Percentiles rank a stretch among this genome's conserved stretches.
phyloP scores from a whole-genome alignment of 768 basidiomycete species.

The Cantharellus cinnabarinus region DNA sequence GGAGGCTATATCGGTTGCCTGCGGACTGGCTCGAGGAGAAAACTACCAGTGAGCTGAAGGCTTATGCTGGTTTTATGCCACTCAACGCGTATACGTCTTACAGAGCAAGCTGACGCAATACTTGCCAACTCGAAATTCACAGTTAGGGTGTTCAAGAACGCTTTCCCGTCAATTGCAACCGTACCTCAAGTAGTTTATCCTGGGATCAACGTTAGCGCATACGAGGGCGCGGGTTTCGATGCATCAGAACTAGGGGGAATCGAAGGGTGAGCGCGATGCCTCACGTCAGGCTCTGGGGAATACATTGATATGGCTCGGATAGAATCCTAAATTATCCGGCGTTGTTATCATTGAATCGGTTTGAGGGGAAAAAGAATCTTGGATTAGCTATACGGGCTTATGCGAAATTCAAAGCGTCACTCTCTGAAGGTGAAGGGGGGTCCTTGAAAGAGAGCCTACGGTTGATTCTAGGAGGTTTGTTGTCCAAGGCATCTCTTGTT shows the following conservation, averaged over 20 bases:
- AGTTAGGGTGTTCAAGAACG: slow-evolving; percentile 49
- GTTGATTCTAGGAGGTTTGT: slow-evolving; percentile 58
- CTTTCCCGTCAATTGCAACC: slow-evolving; percentile 47
- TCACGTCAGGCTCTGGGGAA: too few species aligned
- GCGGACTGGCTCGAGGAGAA: slow-evolving; percentile 81
- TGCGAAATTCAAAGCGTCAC: slow-evolving; percentile 27
- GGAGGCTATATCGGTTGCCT: slow-evolving; percentile 62
- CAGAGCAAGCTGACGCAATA: slow-evolving; percentile 77
- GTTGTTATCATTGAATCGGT: slow-evolving; percentile 77
- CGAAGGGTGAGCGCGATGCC: background rate
- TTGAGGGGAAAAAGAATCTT: slow-evolving; percentile 87
- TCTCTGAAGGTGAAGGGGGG: slow-evolving; percentile 9
- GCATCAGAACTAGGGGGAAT: background rate
- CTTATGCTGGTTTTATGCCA: background rate
- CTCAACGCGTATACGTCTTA: background rate
- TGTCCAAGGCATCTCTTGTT: background rate
- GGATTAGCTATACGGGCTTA: slow-evolving; percentile 67
- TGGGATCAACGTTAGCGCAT: slow-evolving; percentile 68
- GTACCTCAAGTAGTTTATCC: slow-evolving; percentile 79
- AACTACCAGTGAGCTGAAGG: slow-evolving; percentile 49
- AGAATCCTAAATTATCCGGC: slow-evolving; percentile 35
- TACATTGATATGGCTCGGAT: background rate
- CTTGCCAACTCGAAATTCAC: slow-evolving; percentile 88
- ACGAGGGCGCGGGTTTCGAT: slow-evolving; percentile 21
- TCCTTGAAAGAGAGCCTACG: slow-evolving; percentile 24